Conservation (phyloP, 1,284 basidiomycete genomes). For the Tausonia pullulans region DNA sequence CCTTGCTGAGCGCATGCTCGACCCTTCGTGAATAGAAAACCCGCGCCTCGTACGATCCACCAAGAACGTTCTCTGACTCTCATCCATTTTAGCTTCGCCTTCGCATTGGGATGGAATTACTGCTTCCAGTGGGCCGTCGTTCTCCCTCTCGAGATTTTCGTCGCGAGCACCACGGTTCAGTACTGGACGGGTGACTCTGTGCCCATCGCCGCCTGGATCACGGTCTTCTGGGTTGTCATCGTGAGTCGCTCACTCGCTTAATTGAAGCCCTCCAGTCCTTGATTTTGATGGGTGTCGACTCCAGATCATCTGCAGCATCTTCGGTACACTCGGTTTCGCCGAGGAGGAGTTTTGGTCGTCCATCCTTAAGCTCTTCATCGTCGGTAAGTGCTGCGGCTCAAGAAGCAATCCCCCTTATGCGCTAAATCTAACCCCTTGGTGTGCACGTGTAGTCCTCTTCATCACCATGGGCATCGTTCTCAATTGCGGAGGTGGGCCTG, state of each 20-base stretch:
- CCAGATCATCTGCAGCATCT: conserved; percentile 8
- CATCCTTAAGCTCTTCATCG: conserved; percentile 13
- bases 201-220: conserved; percentile 33
- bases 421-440: neutral
- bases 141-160: conserved; percentile 39
- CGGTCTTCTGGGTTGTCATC: conserved; percentile 30
- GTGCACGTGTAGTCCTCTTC: conserved; percentile 1
- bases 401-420: neutral
- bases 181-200: conserved; percentile 29
- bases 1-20: conserved; percentile 30
- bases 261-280: conserved; percentile 15
- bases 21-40: conserved; percentile 26
- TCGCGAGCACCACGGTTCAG: conserved; percentile 29
- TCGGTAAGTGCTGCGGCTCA: conserved; percentile 14
- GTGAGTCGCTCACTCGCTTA: conserved; percentile 5
- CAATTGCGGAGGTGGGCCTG: conserved; percentile 29
- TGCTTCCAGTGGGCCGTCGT: conserved; percentile 36
- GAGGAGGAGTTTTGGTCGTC: conserved; percentile 29
- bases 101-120: conserved; percentile 36
- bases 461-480: conserved; percentile 20
- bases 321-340: conserved; percentile 31
- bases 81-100: conserved; percentile 15
- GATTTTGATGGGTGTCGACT: neutral
- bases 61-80: too few species aligned
- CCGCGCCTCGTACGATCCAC: too few species aligned